A percentile compares a stretch with the other conserved stretches of the same genome.
Conservation (phyloP, 139 green algal genomes). For the Mychonastes homosphaera region DNA sequence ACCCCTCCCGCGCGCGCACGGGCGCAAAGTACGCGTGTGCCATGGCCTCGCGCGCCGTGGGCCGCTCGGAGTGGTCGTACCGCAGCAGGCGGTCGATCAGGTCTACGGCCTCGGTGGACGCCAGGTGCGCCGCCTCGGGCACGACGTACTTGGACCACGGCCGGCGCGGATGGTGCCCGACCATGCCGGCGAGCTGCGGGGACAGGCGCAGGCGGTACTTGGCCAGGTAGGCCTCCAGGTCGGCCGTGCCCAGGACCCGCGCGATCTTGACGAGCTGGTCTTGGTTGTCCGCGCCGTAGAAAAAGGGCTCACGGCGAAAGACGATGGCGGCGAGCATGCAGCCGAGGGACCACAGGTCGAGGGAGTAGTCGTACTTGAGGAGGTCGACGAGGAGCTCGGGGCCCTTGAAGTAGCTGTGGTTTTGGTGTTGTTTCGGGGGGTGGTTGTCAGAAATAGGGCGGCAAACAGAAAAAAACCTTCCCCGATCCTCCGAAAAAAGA, state of each 20-base stretch:
- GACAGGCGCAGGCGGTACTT: conserved; percentile 95
- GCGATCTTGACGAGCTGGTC: conserved; percentile 98
- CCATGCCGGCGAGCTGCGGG: conserved; percentile 80
- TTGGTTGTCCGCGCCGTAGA: conserved; percentile 98
- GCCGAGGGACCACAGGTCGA: conserved; percentile 96
- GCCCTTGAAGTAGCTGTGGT: conserved; percentile 51
- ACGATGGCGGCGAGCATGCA: conserved; percentile 78
- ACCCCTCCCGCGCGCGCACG: conserved; percentile 43
- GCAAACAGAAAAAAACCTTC: too few relatives aligned
- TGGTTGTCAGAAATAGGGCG: too few relatives aligned
- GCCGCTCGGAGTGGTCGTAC: conserved; percentile 86
- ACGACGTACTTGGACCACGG: conserved; percentile 93
- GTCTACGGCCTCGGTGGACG: conserved; percentile 84
- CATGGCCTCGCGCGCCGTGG: conserved; percentile 89
- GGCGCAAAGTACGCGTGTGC: conserved; percentile 89
- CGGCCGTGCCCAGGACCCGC: conserved; percentile 86
- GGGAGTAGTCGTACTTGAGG: conserved; percentile 95
- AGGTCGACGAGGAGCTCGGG: conserved; percentile 97
- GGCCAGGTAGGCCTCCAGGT: conserved; percentile 75
- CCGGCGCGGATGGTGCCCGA: conserved; percentile 75
- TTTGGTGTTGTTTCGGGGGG: too few relatives aligned
- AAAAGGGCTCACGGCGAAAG: conserved; percentile 98
- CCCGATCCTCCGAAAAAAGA: too few relatives aligned
- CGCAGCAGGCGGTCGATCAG: conserved; percentile 91
- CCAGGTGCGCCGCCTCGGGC: conserved; percentile 88